phyloP scores from a whole-genome alignment of 2,329 filamentous ascomycete genomes.

The Paecilomyces variotii region DNA sequence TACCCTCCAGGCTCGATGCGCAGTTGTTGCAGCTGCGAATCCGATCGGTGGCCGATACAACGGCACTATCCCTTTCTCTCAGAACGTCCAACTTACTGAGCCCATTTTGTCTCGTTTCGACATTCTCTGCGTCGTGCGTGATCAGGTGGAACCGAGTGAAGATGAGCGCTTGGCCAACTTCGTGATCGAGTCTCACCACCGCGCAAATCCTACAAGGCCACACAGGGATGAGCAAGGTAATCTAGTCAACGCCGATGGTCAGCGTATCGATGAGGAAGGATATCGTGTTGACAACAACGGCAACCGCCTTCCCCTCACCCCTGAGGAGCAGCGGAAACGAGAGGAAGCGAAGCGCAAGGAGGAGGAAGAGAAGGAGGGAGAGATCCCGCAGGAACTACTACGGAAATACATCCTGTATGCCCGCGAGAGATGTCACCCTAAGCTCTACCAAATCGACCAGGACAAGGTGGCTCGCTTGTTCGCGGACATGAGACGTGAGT shows the following conservation, averaged over 20 bases:
- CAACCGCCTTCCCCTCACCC: constrained; percentile 25
- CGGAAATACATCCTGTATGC: constrained; percentile 97
- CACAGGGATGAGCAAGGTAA: constrained; percentile 37
- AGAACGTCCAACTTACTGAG: constrained; percentile 95
- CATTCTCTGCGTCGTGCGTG: constrained; percentile 89
- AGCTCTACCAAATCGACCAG: constrained; percentile 94
- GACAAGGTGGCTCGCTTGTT: constrained; percentile 94
- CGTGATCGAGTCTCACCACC: constrained; percentile 87
- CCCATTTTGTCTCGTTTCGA: constrained; percentile 98
- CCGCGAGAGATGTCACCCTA: constrained; percentile 78
- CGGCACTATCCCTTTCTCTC: constrained; percentile 86
- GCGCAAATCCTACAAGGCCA: constrained; percentile 66
- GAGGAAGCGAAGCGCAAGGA: constrained; percentile 34
- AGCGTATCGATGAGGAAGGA: constrained; percentile 56
- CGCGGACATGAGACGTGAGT: constrained; percentile 91
- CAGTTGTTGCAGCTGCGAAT: constrained; percentile 93
- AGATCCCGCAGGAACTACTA: constrained; percentile 83
- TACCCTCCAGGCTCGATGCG: constrained; percentile 88
- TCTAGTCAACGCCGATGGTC: constrained; percentile 36
- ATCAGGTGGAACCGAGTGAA: constrained; percentile 85
- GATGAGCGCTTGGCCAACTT: constrained; percentile 91
- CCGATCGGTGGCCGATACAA: constrained; percentile 96
- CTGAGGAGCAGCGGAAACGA: constrained; percentile 38
- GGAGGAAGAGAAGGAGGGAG: constrained; percentile 51
- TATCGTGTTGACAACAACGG: constrained; percentile 41